A percentile compares a stretch with the other conserved stretches of the same genome.
Evolutionary conservation across 495 filamentous ascomycete species (phyloP).

Genomic region (Stereocaulon alpinum): DNA sequence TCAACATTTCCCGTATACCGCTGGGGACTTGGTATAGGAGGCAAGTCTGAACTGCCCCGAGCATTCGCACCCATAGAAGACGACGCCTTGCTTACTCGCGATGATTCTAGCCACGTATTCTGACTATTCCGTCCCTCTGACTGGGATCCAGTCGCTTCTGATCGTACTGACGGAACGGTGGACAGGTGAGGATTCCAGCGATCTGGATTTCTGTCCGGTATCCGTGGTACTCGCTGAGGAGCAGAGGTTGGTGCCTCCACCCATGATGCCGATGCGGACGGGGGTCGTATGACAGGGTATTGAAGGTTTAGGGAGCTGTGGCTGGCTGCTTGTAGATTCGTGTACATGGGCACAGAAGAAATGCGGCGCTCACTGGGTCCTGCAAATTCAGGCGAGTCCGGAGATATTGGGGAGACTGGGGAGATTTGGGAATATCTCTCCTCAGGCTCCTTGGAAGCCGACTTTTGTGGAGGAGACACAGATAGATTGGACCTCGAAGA

Average conservation of each 20-base stretch:
- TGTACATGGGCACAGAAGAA: constrained; percentile 23
- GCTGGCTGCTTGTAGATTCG: constrained; percentile 33
- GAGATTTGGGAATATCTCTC: constrained; percentile 6
- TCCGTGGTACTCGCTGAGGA: constrained; percentile 21
- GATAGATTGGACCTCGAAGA: constrained; percentile 21
- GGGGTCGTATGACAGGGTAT: constrained; percentile 38
- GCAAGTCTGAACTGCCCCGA: constrained; percentile 5
- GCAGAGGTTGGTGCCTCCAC: constrained; percentile 30
- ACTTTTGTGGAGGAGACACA: constrained; percentile 13
- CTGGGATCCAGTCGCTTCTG: constrained; percentile 40
- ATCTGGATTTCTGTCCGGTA: constrained; percentile 31
- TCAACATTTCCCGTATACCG: background rate
- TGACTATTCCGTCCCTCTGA: constrained; percentile 28
- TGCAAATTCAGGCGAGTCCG: constrained; percentile 4
- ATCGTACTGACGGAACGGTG: constrained; percentile 61
- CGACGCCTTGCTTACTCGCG: constrained; percentile 22
- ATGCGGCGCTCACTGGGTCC: constrained; percentile 7
- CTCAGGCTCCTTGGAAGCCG: constrained; percentile 4
- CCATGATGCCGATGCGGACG: constrained; percentile 39
- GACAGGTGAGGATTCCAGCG: constrained; percentile 69
- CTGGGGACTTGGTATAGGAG: constrained; percentile 3
- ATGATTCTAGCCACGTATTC: constrained; percentile 15
- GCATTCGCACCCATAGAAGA: constrained; percentile 19
- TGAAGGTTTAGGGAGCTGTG: constrained; percentile 38
- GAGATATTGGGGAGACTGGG: constrained; percentile 15